phyloP scores from a whole-genome alignment of 1,139 yeast genomes.

The Suzukiozyma palmioleophila region DNA sequence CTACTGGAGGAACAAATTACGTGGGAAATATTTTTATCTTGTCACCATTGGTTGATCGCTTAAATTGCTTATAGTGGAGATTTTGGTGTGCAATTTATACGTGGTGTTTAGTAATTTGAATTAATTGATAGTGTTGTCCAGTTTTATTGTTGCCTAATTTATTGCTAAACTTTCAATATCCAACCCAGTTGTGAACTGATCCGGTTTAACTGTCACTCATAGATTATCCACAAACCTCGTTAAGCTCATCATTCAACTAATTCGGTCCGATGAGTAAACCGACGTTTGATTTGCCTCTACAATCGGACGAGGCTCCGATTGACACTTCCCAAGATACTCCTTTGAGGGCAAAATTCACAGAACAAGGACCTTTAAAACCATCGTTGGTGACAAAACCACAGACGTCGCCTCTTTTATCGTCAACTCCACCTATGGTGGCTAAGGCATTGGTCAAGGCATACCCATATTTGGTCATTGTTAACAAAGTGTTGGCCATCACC shows the following conservation, averaged over 20 bases:
- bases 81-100: no score
- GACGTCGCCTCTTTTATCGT: constrained; percentile 62
- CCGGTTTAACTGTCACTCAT: no score
- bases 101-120: no score
- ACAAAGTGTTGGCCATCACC: constrained; percentile 62
- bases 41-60: no score
- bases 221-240: no score
- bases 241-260: not conserved
- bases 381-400: constrained; percentile 28
- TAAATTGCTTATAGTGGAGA: no score
- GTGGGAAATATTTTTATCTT: no score
- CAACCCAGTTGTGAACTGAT: no score
- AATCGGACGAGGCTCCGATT: constrained; percentile 5
- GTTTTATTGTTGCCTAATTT: no score
- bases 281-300: constrained; percentile 1
- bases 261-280: constrained; percentile 2
- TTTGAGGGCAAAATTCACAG: constrained; percentile 12
- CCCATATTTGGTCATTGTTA: constrained; percentile 73
- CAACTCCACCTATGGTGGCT: constrained; percentile 90
- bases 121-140: no score
- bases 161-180: no score
- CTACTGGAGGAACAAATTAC: no score
- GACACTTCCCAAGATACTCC: not conserved
- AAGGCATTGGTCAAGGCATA: constrained; percentile 77
- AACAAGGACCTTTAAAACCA: constrained; percentile 3